phyloP scores from a whole-genome alignment of 2,329 filamentous ascomycete genomes.

The Pyricularia pennisetigena region DNA sequence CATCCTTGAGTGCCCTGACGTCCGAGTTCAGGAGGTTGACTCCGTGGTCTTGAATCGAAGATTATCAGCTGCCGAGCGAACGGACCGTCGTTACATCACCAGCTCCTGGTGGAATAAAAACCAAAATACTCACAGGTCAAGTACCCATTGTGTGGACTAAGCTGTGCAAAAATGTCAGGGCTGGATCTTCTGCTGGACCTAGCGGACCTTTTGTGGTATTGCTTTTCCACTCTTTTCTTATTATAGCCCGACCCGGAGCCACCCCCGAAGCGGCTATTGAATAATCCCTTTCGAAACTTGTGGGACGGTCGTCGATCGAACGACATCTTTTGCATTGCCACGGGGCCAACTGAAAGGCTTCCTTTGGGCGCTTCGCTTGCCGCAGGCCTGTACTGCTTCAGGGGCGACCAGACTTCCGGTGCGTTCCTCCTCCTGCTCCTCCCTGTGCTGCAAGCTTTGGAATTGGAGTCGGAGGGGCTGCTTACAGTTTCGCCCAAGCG shows the following conservation, averaged over 20 bases:
- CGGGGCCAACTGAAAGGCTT: not conserved
- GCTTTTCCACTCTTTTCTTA: conserved; percentile 3
- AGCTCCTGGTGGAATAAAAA: not conserved
- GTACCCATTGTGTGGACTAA: conserved; percentile 3
- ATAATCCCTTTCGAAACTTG: not conserved
- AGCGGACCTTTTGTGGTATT: conserved; percentile 7
- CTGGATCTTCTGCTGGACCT: conserved; percentile 2
- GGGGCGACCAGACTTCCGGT: conserved; percentile 4
- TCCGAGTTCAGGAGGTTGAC: conserved; percentile 53
- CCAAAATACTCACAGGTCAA: conserved; percentile 10
- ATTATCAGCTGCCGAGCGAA: not conserved
- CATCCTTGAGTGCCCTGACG: conserved; percentile 75
- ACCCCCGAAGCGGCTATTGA: conserved; percentile 2
- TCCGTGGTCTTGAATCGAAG: conserved; percentile 27
- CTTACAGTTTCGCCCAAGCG: conserved; percentile 37
- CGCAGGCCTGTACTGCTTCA: not conserved
- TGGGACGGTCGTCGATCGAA: not conserved
- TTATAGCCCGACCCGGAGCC: conserved; percentile 1
- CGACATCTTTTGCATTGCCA: not conserved
- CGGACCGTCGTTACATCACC: not conserved
- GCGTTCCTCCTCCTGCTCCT: not conserved
- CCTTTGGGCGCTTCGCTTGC: not conserved
- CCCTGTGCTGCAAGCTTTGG: conserved; percentile 8
- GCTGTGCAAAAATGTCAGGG: conserved; percentile 4
- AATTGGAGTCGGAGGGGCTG: conserved; percentile 13